A percentile compares a stretch with the other conserved stretches of the same genome.
phyloP scores from a whole-genome alignment of 2,329 filamentous ascomycete genomes.

The Monosporascus sp. region DNA sequence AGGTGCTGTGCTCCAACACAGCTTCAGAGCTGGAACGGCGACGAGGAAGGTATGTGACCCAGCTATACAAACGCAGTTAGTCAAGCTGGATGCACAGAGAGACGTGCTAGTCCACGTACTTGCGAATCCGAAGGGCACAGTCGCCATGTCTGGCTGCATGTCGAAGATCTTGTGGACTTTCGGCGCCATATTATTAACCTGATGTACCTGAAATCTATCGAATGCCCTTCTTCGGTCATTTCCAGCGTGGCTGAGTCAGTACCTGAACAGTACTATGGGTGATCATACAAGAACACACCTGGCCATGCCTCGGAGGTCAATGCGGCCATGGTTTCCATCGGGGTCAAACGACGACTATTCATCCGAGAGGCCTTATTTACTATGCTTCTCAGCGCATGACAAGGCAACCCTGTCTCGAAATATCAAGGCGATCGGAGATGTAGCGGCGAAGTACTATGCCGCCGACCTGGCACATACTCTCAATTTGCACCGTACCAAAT shows the following conservation, averaged over 20 bases:
- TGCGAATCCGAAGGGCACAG: too few relatives aligned
- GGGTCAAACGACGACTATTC: constrained; percentile 4
- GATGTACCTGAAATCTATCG: too few relatives aligned
- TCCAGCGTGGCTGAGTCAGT: too few relatives aligned
- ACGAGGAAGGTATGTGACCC: constrained; percentile 2
- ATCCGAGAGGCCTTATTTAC: constrained; percentile 4
- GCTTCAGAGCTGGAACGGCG: constrained; percentile 5
- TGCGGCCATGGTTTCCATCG: constrained; percentile 4
- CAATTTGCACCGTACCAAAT: constrained; percentile 4
- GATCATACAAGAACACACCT: constrained; percentile 1
- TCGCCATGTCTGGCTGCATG: too few relatives aligned
- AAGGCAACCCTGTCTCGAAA: constrained; percentile 11
- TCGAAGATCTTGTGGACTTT: too few relatives aligned
- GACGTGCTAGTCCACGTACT: too few relatives aligned
- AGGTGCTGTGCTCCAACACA: constrained; percentile 4
- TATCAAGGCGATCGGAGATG: constrained; percentile 10
- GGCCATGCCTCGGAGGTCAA: constrained; percentile 6
- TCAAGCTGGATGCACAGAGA: too few relatives aligned
- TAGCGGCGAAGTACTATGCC: constrained; percentile 10
- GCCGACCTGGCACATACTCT: constrained; percentile 5
- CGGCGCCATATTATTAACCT: too few relatives aligned
- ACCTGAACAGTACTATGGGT: too few relatives aligned
- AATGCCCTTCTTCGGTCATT: constrained; percentile 7
- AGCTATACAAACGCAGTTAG: neutral
- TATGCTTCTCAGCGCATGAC: constrained; percentile 7